These are phyloP conservation scores for Neofusicoccum kwambonambiense DNA, from an alignment of 2,329 filamentous ascomycete species.

Conservation along the genomic window DNA sequence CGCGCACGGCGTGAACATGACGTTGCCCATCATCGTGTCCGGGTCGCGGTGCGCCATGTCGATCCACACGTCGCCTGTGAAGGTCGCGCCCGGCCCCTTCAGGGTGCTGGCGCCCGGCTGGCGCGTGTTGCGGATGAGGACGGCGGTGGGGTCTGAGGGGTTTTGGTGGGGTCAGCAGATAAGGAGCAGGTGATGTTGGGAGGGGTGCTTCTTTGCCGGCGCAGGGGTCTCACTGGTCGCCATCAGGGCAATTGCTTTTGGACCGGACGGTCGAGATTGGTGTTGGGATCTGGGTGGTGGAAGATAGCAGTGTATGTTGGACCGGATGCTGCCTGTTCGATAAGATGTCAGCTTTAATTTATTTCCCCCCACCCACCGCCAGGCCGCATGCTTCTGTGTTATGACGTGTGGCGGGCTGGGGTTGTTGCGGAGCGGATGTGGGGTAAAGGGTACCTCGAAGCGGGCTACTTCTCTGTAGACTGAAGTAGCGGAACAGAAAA, in stretches of 20 bases:
- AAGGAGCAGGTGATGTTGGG: background rate
- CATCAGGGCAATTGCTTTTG: background rate
- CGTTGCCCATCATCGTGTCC: slow-evolving; percentile 36
- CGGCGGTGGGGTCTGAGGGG: background rate
- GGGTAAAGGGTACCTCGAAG: too few relatives aligned
- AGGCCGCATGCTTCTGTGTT: too few relatives aligned
- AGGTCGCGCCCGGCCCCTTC: slow-evolving; percentile 20
- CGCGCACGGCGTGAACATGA: slow-evolving; percentile 45
- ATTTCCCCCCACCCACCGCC: too few relatives aligned
- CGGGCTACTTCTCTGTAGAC: too few relatives aligned
- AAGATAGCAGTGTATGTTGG: too few relatives aligned
- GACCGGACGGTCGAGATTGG: background rate
- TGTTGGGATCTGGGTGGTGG: too few relatives aligned
- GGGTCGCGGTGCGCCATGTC: slow-evolving; percentile 27
- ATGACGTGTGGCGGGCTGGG: too few relatives aligned
- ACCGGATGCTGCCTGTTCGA: too few relatives aligned
- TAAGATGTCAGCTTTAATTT: too few relatives aligned
- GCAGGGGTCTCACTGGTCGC: background rate
- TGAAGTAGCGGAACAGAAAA: too few relatives aligned
- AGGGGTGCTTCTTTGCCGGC: background rate
- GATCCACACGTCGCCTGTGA: slow-evolving; percentile 27
- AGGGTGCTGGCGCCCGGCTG: background rate
- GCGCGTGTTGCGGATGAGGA: background rate
- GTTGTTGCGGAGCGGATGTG: too few relatives aligned
- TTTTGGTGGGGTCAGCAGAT: background rate